Evolutionary conservation across 1,139 yeast genomes (phyloP), one percentile per base, ranked within the genome.

Genomic region (Debaryomycetaceae sp.): DNA sequence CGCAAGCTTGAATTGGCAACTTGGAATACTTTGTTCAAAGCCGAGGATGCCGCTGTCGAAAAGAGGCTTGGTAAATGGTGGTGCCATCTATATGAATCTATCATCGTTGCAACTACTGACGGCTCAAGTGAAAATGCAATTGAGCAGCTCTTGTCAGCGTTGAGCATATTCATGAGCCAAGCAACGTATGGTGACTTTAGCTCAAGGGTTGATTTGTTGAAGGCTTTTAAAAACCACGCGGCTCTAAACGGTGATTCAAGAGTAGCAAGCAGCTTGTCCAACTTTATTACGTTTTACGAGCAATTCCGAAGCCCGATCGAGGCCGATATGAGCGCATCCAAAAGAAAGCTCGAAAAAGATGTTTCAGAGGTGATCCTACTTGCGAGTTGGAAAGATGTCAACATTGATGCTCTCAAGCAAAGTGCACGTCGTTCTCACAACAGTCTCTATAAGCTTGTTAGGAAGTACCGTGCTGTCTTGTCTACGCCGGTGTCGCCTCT

Each of bases 351-450:
- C 24, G 86, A 78, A 36, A 87, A 86, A 45, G 90, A 85, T 31
- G 71, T 90, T 16, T 66, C 74, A 26, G 98, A 92, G 35, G 78
- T 86, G 4, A 85, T 90, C 28, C 58, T 85, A 29, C 62, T 92
- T 19, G 96, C 97, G 1, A 82, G 95, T 47, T 92, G 98, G 97
- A 86, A 87, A 44, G 99, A 92, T 54, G 90, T 87, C 10, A 92
- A 92, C 45, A 75, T 86, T 27, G 93, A 80, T 47, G 95, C 98
- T 0, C 66, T 92, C 41, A 85, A 83, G 41, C 96, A 87, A 53
- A 83, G 95, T 55, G 90, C 98, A 4, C 75, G 83, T 40, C 72
- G 78, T 31, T 86, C 97, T 1, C 98, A 92, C 48, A 73, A 76
- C 38, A 75, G 67, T 41, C 72, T 92, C 34, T 90, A 79, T 67